Conservation (phyloP, 73 alveolate genomes). For the Effrenium voratum region DNA sequence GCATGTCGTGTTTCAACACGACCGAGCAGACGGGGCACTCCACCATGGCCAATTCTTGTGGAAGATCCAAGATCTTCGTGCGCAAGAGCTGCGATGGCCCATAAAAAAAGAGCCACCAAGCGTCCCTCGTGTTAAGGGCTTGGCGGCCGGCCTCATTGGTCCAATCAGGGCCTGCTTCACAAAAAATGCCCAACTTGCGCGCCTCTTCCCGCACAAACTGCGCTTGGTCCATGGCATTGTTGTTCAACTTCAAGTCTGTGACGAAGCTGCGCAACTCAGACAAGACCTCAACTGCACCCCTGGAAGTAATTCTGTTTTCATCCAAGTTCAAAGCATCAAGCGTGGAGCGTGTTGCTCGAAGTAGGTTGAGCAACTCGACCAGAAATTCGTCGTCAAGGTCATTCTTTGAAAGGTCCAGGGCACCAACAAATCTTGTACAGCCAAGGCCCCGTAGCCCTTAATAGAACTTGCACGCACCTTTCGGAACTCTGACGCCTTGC, state of each 20-base stretch:
- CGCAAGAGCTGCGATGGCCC: conserved; percentile 62
- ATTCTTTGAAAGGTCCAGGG: neutral
- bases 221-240: conserved; percentile 17
- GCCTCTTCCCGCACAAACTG: neutral
- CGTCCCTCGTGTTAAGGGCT: neutral
- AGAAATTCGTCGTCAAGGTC: conserved; percentile 29
- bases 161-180: conserved; percentile 20
- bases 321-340: conserved; percentile 10
- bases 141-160: neutral
- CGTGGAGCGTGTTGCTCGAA: neutral
- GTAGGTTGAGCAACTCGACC: neutral
- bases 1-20: conserved; percentile 33
- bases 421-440: conserved; percentile 7
- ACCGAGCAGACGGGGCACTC: conserved; percentile 36
- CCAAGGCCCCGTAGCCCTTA: neutral
- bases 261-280: neutral
- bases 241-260: neutral
- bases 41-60: neutral
- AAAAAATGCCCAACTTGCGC: neutral
- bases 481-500: conserved; percentile 12
- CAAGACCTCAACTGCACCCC: neutral
- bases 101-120: conserved; percentile 30
- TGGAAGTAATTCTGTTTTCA: conserved; percentile 38
- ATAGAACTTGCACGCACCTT: conserved; percentile 20
- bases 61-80: neutral